phyloP scores from a whole-genome alignment of 768 basidiomycete species.

The Boletus subparvulus region DNA sequence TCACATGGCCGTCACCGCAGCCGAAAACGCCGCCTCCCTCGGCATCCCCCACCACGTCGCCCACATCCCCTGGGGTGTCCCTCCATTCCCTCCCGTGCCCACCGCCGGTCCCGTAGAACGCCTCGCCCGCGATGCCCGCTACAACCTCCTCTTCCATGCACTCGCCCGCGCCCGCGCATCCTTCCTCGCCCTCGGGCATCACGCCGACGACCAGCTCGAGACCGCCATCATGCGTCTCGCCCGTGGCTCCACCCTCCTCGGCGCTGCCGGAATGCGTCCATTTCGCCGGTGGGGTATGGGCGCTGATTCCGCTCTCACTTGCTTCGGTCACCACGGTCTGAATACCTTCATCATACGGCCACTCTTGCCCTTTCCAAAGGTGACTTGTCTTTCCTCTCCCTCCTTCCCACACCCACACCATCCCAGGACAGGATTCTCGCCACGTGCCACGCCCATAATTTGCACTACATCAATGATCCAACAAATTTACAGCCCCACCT shows the following conservation, averaged over 20 bases:
- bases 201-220: constrained; percentile 83
- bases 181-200: constrained; percentile 68
- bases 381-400: constrained; percentile 26
- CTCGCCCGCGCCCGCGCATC: constrained; percentile 41
- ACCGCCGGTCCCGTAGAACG: constrained; percentile 48
- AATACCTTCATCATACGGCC: constrained; percentile 70
- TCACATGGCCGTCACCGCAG: constrained; percentile 54
- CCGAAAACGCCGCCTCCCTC: constrained; percentile 38
- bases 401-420: background rate
- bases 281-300: constrained; percentile 83
- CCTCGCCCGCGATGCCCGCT: constrained; percentile 58
- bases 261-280: constrained; percentile 66
- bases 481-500: constrained; percentile 75
- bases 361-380: constrained; percentile 67
- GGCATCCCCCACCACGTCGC: constrained; percentile 48
- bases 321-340: constrained; percentile 58
- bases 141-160: constrained; percentile 46
- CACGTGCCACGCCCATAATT: constrained; percentile 62
- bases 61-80: constrained; percentile 57
- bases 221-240: constrained; percentile 71
- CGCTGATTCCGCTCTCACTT: constrained; percentile 34
- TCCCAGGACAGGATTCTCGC: constrained; percentile 75
- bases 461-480: constrained; percentile 63
- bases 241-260: constrained; percentile 53
- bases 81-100: constrained; percentile 52